Percentiles rank a stretch among this genome's conserved stretches.
These are phyloP conservation scores for Phalaenopsis aphrodite DNA, from an alignment of 106 monocot genomes.

Conservation along the genomic window DNA sequence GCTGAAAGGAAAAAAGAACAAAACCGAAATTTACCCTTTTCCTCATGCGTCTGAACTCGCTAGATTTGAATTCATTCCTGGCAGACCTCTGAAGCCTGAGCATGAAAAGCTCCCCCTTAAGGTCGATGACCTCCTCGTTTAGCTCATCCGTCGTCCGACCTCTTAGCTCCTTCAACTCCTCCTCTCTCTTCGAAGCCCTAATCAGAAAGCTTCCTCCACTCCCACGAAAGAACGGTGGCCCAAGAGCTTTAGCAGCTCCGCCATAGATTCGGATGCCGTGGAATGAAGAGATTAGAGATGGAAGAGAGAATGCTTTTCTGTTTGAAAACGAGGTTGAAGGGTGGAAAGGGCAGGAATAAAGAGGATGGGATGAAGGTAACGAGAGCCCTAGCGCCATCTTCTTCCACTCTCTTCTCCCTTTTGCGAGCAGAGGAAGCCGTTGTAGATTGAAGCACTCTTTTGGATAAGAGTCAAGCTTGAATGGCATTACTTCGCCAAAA, in stretches of 20 bases:
- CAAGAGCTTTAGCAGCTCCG: neutral
- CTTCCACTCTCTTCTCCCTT: neutral
- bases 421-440: neutral
- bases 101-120: constrained; percentile 89
- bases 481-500: too few relatives aligned
- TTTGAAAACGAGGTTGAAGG: constrained; percentile 5
- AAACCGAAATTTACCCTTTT: constrained; percentile 53
- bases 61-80: constrained; percentile 80
- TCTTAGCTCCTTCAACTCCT: constrained; percentile 77
- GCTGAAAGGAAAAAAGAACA: neutral
- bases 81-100: constrained; percentile 83
- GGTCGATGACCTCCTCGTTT: constrained; percentile 89
- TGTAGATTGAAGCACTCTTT: neutral
- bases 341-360: neutral
- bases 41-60: constrained; percentile 81
- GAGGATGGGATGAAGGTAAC: constrained; percentile 7
- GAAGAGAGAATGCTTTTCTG: neutral
- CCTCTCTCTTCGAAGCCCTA: constrained; percentile 81
- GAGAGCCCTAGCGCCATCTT: constrained; percentile 24
- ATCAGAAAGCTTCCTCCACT: constrained; percentile 10
- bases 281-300: constrained; percentile 34
- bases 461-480: too few relatives aligned
- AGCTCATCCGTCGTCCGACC: constrained; percentile 66
- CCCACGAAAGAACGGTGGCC: neutral
- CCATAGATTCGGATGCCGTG: constrained; percentile 27